Base-by-base conservation (phyloP, 352 stramenopile genomes). In the Globisporangium rhizosaccharum region DNA sequence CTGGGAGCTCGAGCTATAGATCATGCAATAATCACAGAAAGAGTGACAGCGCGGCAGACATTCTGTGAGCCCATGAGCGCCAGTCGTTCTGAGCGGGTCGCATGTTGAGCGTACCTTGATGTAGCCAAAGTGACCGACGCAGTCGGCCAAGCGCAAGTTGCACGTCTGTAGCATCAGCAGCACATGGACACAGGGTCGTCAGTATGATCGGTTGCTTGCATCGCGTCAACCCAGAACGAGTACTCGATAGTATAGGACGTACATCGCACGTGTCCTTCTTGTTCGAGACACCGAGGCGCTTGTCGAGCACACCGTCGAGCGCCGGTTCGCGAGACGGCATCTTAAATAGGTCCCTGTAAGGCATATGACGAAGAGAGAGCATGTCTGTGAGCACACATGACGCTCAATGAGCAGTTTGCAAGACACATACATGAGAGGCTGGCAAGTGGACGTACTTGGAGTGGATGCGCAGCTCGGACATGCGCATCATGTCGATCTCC, bases 51-150 rank as follows among this genome's bases (percentile, higher is more conserved):
- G 28, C 28, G 0, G 41, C 6, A 20, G 41, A 9, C 7, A 39
- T 9, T 39, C 4, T 8, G 33, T 39, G 33, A 39, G 33, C 9
- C 33, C 12, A 18, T 23, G 23, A 50, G 2, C 4, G 36, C 4
- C 36, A 59, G 54, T 45, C 25, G 28, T 2, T 37, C 15, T 33
- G 41, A 14, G 44, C 33, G 4, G 28, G 33, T 3, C 2, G 28
- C 23, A 36, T 61, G 15, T 12, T 30, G 15, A 26, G 3, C 18
- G n/a, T 12, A 57, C 57, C 50, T 97, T 88, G 70, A 99, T 98
- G 81, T 99, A 98, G 20, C 97, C 97, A 81, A 98, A 99, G 71
- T 99, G 97, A 17, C 97, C 98, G 7, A 98, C 94, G 69, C 97
- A 99, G 70, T 99, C 97, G 12, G 90, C 77, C 30, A 99, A 71